Evolutionary conservation across 2,329 filamentous ascomycete genomes (phyloP).

Genomic region (Aureobasidium pullulans): DNA sequence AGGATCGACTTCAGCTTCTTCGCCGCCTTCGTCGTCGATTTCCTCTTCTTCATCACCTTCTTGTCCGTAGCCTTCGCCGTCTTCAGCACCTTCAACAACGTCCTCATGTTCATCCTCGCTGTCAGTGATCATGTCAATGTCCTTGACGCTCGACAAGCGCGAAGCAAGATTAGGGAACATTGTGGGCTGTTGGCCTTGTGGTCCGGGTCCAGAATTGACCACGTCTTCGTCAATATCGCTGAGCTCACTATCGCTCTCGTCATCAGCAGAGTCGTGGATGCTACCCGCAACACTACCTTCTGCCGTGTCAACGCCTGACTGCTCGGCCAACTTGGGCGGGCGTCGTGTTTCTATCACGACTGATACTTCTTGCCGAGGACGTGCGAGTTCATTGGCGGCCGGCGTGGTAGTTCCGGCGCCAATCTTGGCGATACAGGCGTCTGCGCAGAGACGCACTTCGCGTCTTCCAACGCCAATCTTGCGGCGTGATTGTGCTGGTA

Average conservation of each 20-base stretch:
- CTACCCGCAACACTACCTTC: conserved; percentile 41
- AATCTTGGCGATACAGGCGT: conserved; percentile 43
- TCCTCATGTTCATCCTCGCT: conserved; percentile 12
- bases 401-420: conserved; percentile 3
- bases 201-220: conserved; percentile 17
- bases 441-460: conserved; percentile 52
- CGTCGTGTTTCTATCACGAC: conserved; percentile 22
- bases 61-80: conserved; percentile 15
- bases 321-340: conserved; percentile 20
- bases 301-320: conserved; percentile 27
- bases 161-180: background rate
- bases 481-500: conserved; percentile 25
- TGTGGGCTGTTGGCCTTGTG: conserved; percentile 7
- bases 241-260: conserved; percentile 49
- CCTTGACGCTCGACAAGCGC: background rate
- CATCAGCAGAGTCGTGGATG: conserved; percentile 48
- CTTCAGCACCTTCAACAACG: conserved; percentile 14
- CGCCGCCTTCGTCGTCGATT: conserved; percentile 3
- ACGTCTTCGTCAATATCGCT: conserved; percentile 42
- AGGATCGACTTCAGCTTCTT: conserved; percentile 3
- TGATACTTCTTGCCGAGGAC: conserved; percentile 17
- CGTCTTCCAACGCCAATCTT: conserved; percentile 53
- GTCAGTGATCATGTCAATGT: background rate
- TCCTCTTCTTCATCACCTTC: conserved; percentile 20
- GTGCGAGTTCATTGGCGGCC: conserved; percentile 10